Conservation (phyloP, 306 rosid species). For the Cucumis hystrix region DNA sequence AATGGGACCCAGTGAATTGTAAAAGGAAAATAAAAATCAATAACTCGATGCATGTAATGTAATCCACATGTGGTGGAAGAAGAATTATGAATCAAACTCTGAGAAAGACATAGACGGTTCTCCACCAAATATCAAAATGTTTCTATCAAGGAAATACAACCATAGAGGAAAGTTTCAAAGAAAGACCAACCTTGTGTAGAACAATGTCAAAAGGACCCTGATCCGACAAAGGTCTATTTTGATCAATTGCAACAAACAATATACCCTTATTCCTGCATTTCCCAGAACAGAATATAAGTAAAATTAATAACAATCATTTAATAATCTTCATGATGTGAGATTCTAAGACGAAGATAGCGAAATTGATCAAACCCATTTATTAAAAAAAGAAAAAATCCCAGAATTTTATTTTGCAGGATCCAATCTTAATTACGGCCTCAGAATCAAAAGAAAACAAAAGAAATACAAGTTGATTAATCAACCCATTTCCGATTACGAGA, state of each 20-base stretch:
- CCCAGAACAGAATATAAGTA: background rate
- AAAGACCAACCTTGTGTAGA: conserved; percentile 55
- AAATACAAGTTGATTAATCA: background rate
- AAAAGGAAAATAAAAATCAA: no score
- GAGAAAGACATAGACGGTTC: background rate
- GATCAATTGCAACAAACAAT: conserved; percentile 71
- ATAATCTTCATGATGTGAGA: background rate
- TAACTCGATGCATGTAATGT: background rate
- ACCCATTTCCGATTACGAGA: background rate
- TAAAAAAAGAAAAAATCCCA: background rate
- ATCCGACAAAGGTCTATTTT: conserved; percentile 49
- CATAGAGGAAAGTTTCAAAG: background rate
- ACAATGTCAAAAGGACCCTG: conserved; percentile 90
- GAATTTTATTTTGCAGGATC: background rate
- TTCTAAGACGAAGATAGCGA: background rate
- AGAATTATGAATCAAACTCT: background rate
- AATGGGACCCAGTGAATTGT: background rate
- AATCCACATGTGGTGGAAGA: background rate
- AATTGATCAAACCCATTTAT: background rate
- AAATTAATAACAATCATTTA: background rate
- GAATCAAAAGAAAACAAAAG: background rate
- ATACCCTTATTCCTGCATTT: conserved; percentile 75
- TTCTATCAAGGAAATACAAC: background rate
- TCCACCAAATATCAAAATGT: background rate
- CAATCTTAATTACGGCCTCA: background rate